Conservation (phyloP, 345 rosid species). For the Rhodomyrtus tomentosa region DNA sequence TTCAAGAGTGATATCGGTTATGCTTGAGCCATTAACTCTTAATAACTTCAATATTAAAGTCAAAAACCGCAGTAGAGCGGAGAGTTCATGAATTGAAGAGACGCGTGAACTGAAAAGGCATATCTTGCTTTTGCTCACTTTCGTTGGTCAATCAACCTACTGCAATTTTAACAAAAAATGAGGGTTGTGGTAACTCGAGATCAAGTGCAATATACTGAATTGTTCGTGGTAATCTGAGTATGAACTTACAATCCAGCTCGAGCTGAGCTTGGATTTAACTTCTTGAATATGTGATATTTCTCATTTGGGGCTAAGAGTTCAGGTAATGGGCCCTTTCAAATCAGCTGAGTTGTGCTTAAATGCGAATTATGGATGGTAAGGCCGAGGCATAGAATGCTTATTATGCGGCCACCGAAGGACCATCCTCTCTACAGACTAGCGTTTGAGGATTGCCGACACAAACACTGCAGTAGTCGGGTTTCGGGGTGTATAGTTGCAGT, state of each 20-base stretch:
- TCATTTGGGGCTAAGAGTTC: neutral
- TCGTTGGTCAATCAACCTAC: too few relatives aligned
- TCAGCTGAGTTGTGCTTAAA: neutral
- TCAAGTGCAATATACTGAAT: rapidly evolving
- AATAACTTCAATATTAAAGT: too few relatives aligned
- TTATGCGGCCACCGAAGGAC: neutral
- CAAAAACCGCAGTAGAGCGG: too few relatives aligned
- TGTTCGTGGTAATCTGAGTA: neutral
- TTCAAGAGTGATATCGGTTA: too few relatives aligned
- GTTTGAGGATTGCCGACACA: neutral
- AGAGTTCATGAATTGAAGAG: too few relatives aligned
- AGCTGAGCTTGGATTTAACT: neutral
- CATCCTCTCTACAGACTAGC: neutral
- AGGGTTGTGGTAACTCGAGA: rapidly evolving
- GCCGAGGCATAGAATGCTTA: neutral
- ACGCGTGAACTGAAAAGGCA: too few relatives aligned
- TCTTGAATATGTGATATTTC: neutral
- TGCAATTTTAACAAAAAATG: too few relatives aligned
- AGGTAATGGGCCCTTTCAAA: neutral
- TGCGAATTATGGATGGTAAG: neutral
- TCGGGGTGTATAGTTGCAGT: neutral
- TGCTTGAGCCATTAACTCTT: too few relatives aligned
- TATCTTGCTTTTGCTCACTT: too few relatives aligned
- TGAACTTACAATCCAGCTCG: neutral
- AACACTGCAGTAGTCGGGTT: neutral